These are phyloP conservation scores for Rubroboletus satanas DNA, from an alignment of 768 basidiomycete genomes.

Conservation along the genomic window DNA sequence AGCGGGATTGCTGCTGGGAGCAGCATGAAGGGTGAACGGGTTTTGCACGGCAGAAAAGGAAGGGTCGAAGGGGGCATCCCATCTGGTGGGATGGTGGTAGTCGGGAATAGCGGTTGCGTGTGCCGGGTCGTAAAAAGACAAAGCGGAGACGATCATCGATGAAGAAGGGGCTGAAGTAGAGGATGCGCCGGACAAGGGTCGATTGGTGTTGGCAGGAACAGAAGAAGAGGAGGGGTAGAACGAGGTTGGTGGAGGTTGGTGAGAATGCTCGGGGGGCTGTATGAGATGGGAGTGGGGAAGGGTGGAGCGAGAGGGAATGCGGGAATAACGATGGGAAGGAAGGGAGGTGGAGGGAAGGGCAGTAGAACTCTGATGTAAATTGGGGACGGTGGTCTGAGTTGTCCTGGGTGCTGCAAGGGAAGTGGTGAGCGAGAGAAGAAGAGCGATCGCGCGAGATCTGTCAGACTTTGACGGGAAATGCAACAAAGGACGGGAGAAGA, in stretches of 20 bases:
- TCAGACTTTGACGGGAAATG: constrained; percentile 7
- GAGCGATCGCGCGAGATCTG: constrained; percentile 17
- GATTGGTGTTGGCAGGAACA: not conserved
- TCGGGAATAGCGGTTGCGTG: constrained; percentile 33
- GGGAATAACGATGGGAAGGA: not conserved
- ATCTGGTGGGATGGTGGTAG: constrained; percentile 42
- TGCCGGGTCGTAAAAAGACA: constrained; percentile 52
- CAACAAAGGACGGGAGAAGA: constrained; percentile 6
- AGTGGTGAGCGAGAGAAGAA: constrained; percentile 3
- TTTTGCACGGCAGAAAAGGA: constrained; percentile 4
- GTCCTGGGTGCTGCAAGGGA: constrained; percentile 8
- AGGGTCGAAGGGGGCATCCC: constrained; percentile 15
- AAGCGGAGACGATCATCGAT: constrained; percentile 51
- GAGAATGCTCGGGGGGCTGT: not conserved
- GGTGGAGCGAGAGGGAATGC: not conserved
- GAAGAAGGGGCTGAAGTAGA: constrained; percentile 4
- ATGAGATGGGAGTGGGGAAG: not conserved
- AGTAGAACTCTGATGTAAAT: not conserved
- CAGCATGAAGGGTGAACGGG: not conserved
- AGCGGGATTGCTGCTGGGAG: not conserved
- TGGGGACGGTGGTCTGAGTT: not conserved
- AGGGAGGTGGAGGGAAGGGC: not conserved
- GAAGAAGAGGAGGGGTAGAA: constrained; percentile 3
- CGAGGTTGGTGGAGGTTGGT: not conserved
- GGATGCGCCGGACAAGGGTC: not conserved